Percentiles rank a stretch among this genome's conserved stretches.
phyloP scores from a whole-genome alignment of 495 filamentous ascomycete species.

The Talaromyces thailandensis region DNA sequence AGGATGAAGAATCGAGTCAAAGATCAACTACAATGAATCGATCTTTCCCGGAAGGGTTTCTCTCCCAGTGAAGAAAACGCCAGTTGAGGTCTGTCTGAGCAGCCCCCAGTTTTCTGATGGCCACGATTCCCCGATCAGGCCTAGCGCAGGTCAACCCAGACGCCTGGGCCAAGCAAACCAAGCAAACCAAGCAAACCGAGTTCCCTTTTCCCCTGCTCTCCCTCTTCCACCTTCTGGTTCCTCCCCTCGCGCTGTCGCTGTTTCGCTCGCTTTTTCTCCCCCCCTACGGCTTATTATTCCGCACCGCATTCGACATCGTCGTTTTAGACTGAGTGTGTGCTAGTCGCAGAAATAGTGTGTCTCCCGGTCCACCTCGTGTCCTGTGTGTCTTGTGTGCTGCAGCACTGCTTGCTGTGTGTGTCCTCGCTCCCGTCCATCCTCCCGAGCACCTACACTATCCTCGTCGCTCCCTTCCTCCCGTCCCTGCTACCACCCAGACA shows the following conservation, averaged over 20 bases:
- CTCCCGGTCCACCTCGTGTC: background rate
- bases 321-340: background rate
- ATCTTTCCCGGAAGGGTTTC: background rate
- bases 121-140: background rate
- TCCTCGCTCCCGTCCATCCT: background rate
- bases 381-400: background rate
- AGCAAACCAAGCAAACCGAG: too few species aligned
- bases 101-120: background rate
- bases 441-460: too few species aligned
- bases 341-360: background rate
- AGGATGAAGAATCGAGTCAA: background rate
- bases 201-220: background rate
- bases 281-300: background rate
- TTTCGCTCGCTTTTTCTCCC: background rate
- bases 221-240: background rate
- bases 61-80: background rate
- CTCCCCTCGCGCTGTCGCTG: background rate
- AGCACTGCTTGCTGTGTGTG: background rate
- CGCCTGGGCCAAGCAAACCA: background rate
- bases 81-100: background rate
- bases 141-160: background rate
- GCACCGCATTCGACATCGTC: background rate
- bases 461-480: conserved; percentile 1
- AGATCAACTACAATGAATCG: too few species aligned
- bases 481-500: background rate